phyloP scores from a whole-genome alignment of 345 rosid genomes.

The Aquilaria sinensis region DNA sequence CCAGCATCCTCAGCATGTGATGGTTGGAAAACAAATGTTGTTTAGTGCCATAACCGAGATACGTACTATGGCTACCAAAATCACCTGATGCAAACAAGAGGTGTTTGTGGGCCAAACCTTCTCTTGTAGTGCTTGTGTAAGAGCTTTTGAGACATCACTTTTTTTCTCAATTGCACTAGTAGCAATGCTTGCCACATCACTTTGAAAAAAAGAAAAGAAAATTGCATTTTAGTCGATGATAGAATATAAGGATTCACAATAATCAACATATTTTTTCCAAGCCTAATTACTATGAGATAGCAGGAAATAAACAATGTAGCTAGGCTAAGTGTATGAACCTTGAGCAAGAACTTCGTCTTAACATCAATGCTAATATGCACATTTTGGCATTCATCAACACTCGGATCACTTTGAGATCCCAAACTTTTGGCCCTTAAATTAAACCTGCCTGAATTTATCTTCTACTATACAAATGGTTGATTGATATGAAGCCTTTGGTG shows the following conservation, averaged over 20 bases:
- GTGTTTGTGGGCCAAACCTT: slow-evolving; percentile 40
- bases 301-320: slow-evolving; percentile 8
- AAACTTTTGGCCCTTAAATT: slow-evolving; percentile 23
- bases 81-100: background rate
- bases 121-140: slow-evolving; percentile 80
- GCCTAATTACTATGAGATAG: background rate
- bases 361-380: slow-evolving; percentile 41
- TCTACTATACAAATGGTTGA: slow-evolving; percentile 31
- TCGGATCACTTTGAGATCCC: slow-evolving; percentile 26
- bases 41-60: too few relatives aligned
- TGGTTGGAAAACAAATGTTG: too few relatives aligned
- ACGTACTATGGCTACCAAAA: too few relatives aligned
- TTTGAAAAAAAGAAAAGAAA: background rate
- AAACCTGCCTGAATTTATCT: slow-evolving; percentile 39
- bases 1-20: too few relatives aligned
- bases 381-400: slow-evolving; percentile 50
- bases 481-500: slow-evolving; percentile 32
- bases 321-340: slow-evolving; percentile 28
- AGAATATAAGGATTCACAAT: background rate
- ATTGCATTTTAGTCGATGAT: background rate
- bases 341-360: slow-evolving; percentile 21
- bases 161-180: slow-evolving; percentile 7
- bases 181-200: background rate
- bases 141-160: slow-evolving; percentile 40
- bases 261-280: background rate